Conservation (phyloP, 2,329 filamentous ascomycete genomes). For the Aspergillus sp. region DNA sequence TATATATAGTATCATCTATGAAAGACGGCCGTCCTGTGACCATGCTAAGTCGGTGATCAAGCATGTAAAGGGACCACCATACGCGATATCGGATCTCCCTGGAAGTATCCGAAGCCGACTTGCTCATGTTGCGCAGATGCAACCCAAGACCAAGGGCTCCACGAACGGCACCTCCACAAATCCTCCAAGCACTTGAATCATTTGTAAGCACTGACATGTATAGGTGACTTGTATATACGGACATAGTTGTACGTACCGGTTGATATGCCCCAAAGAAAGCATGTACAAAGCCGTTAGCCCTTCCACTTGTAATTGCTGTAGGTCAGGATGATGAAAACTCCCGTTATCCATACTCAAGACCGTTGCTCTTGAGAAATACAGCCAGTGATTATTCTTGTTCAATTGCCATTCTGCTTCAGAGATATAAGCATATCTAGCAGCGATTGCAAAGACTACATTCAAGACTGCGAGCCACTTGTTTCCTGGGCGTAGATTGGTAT, state of each 20-base stretch:
- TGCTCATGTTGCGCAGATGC: constrained; percentile 45
- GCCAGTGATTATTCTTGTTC: constrained; percentile 41
- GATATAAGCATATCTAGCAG: constrained; percentile 43
- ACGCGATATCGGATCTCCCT: constrained; percentile 49
- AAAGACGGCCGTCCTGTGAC: constrained; percentile 50
- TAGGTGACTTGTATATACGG: not conserved
- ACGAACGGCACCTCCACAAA: constrained; percentile 44
- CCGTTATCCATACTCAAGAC: constrained; percentile 42
- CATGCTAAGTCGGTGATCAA: constrained; percentile 46
- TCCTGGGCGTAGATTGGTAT: constrained; percentile 37
- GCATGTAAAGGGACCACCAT: constrained; percentile 48
- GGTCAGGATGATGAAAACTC: constrained; percentile 44
- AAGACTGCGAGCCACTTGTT: constrained; percentile 48
- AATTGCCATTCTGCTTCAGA: constrained; percentile 40
- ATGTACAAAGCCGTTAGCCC: constrained; percentile 47
- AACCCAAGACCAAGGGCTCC: constrained; percentile 45
- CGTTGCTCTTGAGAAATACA: constrained; percentile 46
- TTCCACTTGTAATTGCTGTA: constrained; percentile 48
- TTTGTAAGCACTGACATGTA: constrained; percentile 4
- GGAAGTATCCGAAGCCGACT: constrained; percentile 40
- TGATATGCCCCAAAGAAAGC: constrained; percentile 44
- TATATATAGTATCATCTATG: constrained; percentile 45
- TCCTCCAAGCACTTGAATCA: constrained; percentile 43
- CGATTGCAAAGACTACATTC: constrained; percentile 49
- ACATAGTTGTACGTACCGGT: constrained; percentile 35